Percentiles rank a stretch among this genome's conserved stretches.
Conservation (phyloP, 2,329 filamentous ascomycete species). For the Fonsecaea pedrosoi region DNA sequence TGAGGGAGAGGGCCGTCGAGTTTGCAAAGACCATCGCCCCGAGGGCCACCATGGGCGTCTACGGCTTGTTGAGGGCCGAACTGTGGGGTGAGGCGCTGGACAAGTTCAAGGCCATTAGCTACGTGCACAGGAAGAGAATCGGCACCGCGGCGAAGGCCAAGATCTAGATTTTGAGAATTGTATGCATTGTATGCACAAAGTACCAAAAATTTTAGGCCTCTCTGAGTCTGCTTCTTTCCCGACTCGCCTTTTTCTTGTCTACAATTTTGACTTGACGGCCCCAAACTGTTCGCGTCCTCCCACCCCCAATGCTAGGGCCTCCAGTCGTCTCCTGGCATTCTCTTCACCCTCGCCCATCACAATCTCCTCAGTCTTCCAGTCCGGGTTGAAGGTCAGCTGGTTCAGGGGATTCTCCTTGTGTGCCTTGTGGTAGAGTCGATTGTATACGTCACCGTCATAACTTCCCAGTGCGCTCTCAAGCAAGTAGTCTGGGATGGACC, state of each 20-base stretch:
- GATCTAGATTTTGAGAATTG: conserved; percentile 46
- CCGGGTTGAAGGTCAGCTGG: conserved; percentile 57
- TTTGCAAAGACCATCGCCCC: conserved; percentile 53
- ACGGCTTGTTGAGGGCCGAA: conserved; percentile 59
- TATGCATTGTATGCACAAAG: background rate
- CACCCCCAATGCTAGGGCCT: conserved; percentile 34
- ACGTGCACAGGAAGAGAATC: conserved; percentile 58
- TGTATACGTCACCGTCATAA: conserved; percentile 61
- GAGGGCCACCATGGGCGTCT: conserved; percentile 53
- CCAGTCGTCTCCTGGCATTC: conserved; percentile 38
- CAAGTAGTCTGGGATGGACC: conserved; percentile 61
- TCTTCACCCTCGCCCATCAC: conserved; percentile 55
- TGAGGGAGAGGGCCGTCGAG: conserved; percentile 56
- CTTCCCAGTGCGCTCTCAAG: conserved; percentile 60
- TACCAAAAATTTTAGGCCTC: too few relatives aligned
- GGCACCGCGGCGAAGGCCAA: conserved; percentile 56
- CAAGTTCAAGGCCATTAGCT: conserved; percentile 60
- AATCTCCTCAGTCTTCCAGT: conserved; percentile 58
- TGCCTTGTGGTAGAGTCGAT: conserved; percentile 59
- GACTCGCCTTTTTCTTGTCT: conserved; percentile 17
- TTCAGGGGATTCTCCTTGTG: conserved; percentile 61
- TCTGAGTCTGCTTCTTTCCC: conserved; percentile 10
- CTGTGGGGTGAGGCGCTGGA: conserved; percentile 61
- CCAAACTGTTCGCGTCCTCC: conserved; percentile 33
- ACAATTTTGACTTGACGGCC: conserved; percentile 30